phyloP scores from a whole-genome alignment of 1,284 basidiomycete species.

The Cutaneotrichosporon sp. region DNA sequence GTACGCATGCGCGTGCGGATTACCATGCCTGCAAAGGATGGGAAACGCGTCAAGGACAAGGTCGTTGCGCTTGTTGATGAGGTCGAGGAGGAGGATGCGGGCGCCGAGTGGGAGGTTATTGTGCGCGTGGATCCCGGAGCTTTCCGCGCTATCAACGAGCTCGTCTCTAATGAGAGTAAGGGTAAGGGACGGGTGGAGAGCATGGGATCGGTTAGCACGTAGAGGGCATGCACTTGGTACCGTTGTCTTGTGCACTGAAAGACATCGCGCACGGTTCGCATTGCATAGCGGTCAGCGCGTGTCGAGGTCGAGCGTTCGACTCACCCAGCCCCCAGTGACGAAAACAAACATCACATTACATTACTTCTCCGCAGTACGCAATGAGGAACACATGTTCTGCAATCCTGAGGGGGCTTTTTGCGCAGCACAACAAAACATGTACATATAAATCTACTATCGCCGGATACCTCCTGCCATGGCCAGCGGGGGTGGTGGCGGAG shows the following conservation, averaged over 20 bases:
- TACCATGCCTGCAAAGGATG: slow-evolving; percentile 71
- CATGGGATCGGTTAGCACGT: slow-evolving; percentile 36
- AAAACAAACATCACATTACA: neutral
- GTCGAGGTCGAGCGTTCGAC: neutral
- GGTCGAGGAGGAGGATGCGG: slow-evolving; percentile 79
- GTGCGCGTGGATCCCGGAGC: slow-evolving; percentile 90
- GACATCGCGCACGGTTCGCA: neutral
- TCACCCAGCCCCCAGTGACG: neutral
- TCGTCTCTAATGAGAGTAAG: slow-evolving; percentile 77
- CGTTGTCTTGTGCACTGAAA: neutral
- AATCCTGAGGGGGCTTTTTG: neutral
- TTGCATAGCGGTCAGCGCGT: neutral
- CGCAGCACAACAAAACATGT: neutral
- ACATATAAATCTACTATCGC: neutral
- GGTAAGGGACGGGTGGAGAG: slow-evolving; percentile 86
- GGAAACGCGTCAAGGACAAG: slow-evolving; percentile 69
- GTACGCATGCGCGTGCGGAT: slow-evolving; percentile 89
- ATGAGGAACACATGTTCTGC: slow-evolving; percentile 3
- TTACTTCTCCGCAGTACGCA: neutral
- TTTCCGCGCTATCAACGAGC: slow-evolving; percentile 83
- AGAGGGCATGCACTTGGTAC: neutral
- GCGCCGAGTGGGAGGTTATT: slow-evolving; percentile 77
- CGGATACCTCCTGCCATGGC: neutral
- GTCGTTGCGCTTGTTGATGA: slow-evolving; percentile 72
- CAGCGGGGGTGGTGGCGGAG: neutral